A percentile compares a stretch with the other conserved stretches of the same genome.
Conservation (phyloP, 2,329 filamentous ascomycete genomes). For the Onygenales sp. region DNA sequence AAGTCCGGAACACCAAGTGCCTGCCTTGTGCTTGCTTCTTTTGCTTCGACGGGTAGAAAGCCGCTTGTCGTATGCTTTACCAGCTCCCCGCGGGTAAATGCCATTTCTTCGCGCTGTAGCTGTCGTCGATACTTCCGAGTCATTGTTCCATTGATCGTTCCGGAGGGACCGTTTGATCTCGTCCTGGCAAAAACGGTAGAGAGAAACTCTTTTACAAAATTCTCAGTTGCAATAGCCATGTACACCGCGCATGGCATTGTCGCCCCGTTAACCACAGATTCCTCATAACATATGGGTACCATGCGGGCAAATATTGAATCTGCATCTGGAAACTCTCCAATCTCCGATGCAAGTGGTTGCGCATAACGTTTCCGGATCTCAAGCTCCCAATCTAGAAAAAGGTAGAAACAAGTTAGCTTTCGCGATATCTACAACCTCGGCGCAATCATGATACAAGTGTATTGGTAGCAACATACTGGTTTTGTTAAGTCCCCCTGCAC, state of each 20-base stretch:
- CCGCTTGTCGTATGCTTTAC: constrained; percentile 62
- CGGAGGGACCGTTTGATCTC: constrained; percentile 49
- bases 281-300: constrained; percentile 57
- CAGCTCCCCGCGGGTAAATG: constrained; percentile 62
- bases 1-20: constrained; percentile 71
- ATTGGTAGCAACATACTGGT: constrained; percentile 47
- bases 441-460: background rate
- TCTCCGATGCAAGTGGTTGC: constrained; percentile 51
- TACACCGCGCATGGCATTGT: constrained; percentile 47
- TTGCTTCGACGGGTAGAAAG: constrained; percentile 70
- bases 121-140: constrained; percentile 69
- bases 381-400: constrained; percentile 47
- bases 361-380: constrained; percentile 58
- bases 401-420: background rate
- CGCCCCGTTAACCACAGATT: constrained; percentile 48
- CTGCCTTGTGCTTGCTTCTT: constrained; percentile 60
- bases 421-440: background rate
- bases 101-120: constrained; percentile 65
- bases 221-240: constrained; percentile 53
- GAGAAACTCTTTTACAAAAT: constrained; percentile 53
- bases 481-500: constrained; percentile 67
- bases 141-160: constrained; percentile 62
- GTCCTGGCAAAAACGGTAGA: constrained; percentile 46
- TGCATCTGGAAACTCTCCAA: constrained; percentile 52
- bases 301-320: constrained; percentile 50